Base-by-base conservation (phyloP, 1,284 basidiomycete genomes). In the Ceratobasidium sp. region DNA sequence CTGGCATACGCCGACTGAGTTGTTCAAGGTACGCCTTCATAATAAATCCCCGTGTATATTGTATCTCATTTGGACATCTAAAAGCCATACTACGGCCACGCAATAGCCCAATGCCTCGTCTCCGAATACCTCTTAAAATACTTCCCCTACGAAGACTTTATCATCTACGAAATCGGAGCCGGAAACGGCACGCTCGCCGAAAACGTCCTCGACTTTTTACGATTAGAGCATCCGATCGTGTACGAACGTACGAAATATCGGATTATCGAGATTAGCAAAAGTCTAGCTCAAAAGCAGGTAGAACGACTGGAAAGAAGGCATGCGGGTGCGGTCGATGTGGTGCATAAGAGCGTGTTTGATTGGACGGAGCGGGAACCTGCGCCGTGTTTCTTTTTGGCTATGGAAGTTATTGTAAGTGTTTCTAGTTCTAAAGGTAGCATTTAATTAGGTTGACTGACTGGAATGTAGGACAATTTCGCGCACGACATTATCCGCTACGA, bases 1-100 rank as follows among this genome's bases (percentile, higher is more conserved):
- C 74, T 99, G 98, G 98, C 98, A 99, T 86, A 99, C 98, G 0
- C 98, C 98, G 0, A 98, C 96, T 1, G 97, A 99, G 84, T 87
- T 99, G 54, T 99, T 99, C 89, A 96, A 97, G 90, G 97, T 96
- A 82, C 79, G 90, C 33, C 50, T 20, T 73, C n/a, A 48, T 64
- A 74, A 78, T 65, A 61, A 10, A 50, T 77, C 77, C 42, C 61
- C 40, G 48, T 65, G 33, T 64, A n/a, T 33, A 15, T 33, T 50
- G 33, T 61, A 23, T 71, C 54, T 33, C 38, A 20, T 13, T 48
- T 20, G 56, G 71, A 10, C 78, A 82, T 50, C 75, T 71, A 20
- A 40, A 82, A 97, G 95, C 98, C 98, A 12, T 95, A 93, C 89
- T 99, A 97, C 83, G 97, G 96, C 46, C 92, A 93, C 81, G 93